Evolutionary conservation across 179 eudicot genomes (phyloP).

Genomic region (Pouteria campechiana): DNA sequence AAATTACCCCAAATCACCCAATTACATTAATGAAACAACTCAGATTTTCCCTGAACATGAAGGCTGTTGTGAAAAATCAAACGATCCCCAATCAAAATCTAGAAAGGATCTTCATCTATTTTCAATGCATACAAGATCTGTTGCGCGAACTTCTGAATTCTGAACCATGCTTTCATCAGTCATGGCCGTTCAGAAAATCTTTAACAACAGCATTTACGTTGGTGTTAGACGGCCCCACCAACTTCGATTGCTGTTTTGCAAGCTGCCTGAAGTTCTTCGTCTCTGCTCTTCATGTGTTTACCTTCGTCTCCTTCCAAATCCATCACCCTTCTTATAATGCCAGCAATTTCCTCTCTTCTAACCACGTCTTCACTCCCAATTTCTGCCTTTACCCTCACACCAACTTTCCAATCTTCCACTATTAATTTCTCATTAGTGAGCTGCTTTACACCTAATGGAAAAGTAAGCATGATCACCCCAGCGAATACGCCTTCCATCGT

Average conservation of each 20-base stretch:
- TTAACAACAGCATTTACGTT: slow-evolving; percentile 19
- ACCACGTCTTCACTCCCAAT: neutral
- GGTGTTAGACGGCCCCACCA: slow-evolving; percentile 32
- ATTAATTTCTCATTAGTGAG: neutral
- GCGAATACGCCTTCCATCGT: slow-evolving; percentile 17
- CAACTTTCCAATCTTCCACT: neutral
- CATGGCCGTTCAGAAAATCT: no score
- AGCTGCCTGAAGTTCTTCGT: slow-evolving; percentile 2
- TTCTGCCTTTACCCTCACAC: neutral
- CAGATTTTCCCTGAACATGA: no score
- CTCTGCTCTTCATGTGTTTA: slow-evolving; percentile 18
- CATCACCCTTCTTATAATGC: neutral
- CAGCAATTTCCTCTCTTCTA: neutral
- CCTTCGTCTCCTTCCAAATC: neutral
- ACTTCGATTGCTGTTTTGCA: slow-evolving; percentile 9
- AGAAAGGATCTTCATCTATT: no score
- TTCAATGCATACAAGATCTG: no score
- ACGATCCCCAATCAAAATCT: no score
- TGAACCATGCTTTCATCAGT: no score
- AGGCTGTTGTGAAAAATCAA: no score
- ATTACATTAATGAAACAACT: no score
- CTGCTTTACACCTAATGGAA: slow-evolving; percentile 33
- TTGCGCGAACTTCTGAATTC: no score
- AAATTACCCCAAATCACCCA: no score
- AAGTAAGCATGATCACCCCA: slow-evolving; percentile 28